Conservation (phyloP, 176 grass and related monocot genomes). For the Triticum timopheevii region DNA sequence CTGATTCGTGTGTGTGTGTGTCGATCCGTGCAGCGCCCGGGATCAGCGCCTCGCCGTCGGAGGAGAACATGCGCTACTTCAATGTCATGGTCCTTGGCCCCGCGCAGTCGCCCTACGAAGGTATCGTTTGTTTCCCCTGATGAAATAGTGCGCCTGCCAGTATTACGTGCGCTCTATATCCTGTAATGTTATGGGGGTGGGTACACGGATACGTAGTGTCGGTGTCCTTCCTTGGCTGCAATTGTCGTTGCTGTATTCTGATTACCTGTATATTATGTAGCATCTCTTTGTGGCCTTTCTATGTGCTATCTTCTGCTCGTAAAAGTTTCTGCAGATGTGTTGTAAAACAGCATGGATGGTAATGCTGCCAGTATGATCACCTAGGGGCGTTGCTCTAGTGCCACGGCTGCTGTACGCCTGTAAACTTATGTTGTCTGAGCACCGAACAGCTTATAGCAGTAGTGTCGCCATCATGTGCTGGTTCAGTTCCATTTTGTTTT, state of each 20-base stretch:
- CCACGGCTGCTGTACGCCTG: background rate
- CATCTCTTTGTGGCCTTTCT: background rate
- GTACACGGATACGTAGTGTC: background rate
- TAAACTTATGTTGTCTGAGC: background rate
- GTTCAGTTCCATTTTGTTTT: background rate
- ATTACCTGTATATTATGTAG: background rate
- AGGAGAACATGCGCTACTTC: slow-evolving; percentile 97
- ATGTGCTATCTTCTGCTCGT: background rate
- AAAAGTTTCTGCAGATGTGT: background rate
- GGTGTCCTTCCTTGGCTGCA: background rate
- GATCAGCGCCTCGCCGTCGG: slow-evolving; percentile 88
- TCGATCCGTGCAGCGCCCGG: slow-evolving; percentile 64
- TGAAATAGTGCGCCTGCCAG: background rate
- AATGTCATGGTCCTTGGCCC: slow-evolving; percentile 97
- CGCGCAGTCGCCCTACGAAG: slow-evolving; percentile 77
- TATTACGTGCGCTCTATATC: background rate
- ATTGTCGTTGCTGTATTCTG: background rate
- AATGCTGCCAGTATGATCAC: background rate
- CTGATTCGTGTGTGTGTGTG: background rate
- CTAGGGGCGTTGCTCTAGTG: no score
- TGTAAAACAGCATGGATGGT: background rate
- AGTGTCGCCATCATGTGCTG: background rate
- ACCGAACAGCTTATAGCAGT: background rate
- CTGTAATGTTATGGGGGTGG: background rate
- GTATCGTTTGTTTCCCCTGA: background rate